phyloP scores from a whole-genome alignment of 2,329 filamentous ascomycete species.

The Colletotrichum cordylinicola region DNA sequence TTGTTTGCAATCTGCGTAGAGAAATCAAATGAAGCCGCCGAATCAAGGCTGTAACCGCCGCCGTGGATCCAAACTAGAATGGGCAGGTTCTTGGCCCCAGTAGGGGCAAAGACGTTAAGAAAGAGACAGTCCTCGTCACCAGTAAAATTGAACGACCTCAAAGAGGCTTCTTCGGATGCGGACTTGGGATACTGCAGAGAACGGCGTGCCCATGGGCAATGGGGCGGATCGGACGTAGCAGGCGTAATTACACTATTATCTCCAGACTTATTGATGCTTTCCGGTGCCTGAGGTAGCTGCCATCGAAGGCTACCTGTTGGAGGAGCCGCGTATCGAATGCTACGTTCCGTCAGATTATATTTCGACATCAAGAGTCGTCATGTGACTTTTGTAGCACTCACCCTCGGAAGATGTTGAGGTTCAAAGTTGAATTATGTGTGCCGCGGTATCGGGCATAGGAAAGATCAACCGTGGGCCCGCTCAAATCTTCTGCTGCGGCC shows the following conservation, averaged over 20 bases:
- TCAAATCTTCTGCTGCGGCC: background rate
- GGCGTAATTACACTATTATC: background rate
- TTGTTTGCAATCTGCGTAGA: conserved; percentile 2
- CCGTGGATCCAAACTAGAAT: conserved; percentile 24
- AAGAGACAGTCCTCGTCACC: conserved; percentile 36
- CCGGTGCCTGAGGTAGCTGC: background rate
- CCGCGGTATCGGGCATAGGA: background rate
- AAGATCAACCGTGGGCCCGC: background rate
- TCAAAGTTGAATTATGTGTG: background rate
- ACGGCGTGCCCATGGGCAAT: conserved; percentile 1
- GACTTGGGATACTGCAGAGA: background rate
- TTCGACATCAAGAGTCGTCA: background rate
- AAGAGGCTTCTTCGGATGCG: background rate
- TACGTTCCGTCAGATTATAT: background rate
- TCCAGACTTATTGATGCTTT: background rate
- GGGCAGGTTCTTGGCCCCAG: conserved; percentile 11
- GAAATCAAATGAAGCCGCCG: background rate
- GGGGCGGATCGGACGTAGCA: background rate
- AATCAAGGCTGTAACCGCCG: conserved; percentile 18
- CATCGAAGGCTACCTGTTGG: background rate
- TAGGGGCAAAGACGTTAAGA: conserved; percentile 34
- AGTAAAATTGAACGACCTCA: background rate
- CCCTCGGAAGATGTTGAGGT: conserved; percentile 8
- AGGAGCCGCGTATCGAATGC: conserved; percentile 6
- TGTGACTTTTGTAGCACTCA: background rate